Conservation (phyloP, 805 yeast genomes). For the Wickerhamomyces chaumierensis region DNA sequence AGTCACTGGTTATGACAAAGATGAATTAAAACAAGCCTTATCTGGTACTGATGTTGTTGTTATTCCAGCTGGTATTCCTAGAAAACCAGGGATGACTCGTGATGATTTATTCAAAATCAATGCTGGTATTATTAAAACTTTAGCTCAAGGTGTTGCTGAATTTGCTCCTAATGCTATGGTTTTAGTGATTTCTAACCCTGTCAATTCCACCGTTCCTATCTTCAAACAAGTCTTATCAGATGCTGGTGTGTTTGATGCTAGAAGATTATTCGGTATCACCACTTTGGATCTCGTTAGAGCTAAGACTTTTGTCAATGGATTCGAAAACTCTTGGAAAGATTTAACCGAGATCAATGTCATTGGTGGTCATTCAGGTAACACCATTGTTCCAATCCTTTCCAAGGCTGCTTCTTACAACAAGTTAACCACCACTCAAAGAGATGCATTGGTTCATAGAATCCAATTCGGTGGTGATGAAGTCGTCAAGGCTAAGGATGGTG, state of each 20-base stretch:
- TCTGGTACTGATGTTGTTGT: slow-evolving; percentile 36
- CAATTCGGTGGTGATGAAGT: slow-evolving; percentile 97
- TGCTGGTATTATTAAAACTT: slow-evolving; percentile 65
- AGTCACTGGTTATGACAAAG: slow-evolving; percentile 47
- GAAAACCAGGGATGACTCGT: slow-evolving; percentile 93
- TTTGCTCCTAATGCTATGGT: slow-evolving; percentile 66
- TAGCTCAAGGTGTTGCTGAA: slow-evolving; percentile 67
- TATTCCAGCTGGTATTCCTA: slow-evolving; percentile 81
- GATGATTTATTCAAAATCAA: slow-evolving; percentile 80
- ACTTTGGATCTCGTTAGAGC: slow-evolving; percentile 83
- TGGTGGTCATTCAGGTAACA: slow-evolving; percentile 94
- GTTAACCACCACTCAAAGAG: slow-evolving; percentile 15
- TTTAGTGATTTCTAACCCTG: slow-evolving; percentile 84
- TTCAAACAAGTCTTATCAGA: slow-evolving; percentile 70
- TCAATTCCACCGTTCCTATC: slow-evolving; percentile 86
- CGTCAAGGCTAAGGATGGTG: slow-evolving; percentile 88
- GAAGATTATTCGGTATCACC: slow-evolving; percentile 77
- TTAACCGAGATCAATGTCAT: slow-evolving; percentile 56
- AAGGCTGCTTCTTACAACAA: slow-evolving; percentile 8
- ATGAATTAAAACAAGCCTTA: slow-evolving; percentile 23
- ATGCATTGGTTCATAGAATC: slow-evolving; percentile 66
- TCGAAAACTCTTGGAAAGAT: slow-evolving; percentile 18
- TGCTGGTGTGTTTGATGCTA: slow-evolving; percentile 58
- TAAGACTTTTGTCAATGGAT: slow-evolving; percentile 49
- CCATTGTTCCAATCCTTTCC: slow-evolving; percentile 68